Base-by-base conservation (phyloP, 106 monocot species). In the Acorus calamus region DNA sequence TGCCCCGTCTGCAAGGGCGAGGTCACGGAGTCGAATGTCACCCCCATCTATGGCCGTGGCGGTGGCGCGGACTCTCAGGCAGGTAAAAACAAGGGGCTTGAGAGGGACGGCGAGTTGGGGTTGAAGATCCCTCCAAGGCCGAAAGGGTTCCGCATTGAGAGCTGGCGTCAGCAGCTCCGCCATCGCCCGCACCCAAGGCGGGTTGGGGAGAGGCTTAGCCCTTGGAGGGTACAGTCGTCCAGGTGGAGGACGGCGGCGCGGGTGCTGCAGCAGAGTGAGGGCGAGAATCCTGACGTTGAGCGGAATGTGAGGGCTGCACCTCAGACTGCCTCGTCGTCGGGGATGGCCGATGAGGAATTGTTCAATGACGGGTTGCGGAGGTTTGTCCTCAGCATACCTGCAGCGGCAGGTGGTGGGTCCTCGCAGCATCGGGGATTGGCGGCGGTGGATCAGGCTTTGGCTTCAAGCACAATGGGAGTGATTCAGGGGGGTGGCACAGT, bases 1-100 rank as follows among this genome's bases (percentile, higher is more conserved):
- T 93, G 93, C 61, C 93, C 93, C 11, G 85, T 88, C 7, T 93
- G 93, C 72, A 93, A 93, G 68, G 93, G 93, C 14, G 84, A 88
- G 58, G 88, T 93, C 46, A 72, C 73, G 7, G 85, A 86, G 48
- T 13, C 85, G 8, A 80, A 80, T 55, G 74, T 93, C 42, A 83
- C 76, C 0, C 93, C 93, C 44, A 88, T 93, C 12, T 93, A 88
- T 66, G 87, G 87, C 5, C 71, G 83, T 47, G 83, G 87, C 28
- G 28, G 28, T 28, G 28, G 28, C 28, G 28, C 28, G 28, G 28
- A 28, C 28, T 28, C 28, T 28, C 28, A 28, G 28, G 28, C 28
- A 28, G 28, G 28, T 28, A 28, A 28, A 28, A 28, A 28, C 28
- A 28, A 28, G 28, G 28, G 28, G 28, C 28, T 28, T 28, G 28